Conservation (phyloP, 2,329 filamentous ascomycete species). For the Ophiosphaerella narmari region DNA sequence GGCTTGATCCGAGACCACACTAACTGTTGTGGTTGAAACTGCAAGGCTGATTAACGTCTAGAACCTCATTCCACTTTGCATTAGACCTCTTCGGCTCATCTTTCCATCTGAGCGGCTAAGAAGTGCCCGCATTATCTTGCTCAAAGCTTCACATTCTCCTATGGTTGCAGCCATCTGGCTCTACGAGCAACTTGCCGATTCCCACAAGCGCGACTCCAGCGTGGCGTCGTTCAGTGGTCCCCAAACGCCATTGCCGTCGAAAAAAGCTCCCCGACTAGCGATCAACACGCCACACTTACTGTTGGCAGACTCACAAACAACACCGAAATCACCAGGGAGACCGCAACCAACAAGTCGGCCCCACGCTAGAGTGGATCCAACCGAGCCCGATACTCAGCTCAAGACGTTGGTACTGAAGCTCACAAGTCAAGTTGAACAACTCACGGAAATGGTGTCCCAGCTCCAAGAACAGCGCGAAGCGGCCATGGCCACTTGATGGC, state of each 20-base stretch:
- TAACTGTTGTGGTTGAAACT: conserved; percentile 2
- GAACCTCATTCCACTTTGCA: conserved; percentile 75
- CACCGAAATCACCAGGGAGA: conserved; percentile 21
- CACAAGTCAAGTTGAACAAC: conserved; percentile 46
- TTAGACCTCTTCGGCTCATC: conserved; percentile 73
- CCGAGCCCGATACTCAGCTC: conserved; percentile 39
- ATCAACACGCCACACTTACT: conserved; percentile 40
- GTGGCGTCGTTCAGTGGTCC: conserved; percentile 39
- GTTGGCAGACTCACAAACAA: conserved; percentile 29
- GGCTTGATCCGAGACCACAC: conserved; percentile 3
- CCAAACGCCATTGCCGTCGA: conserved; percentile 31
- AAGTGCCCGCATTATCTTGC: conserved; percentile 60
- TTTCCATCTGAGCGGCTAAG: conserved; percentile 69
- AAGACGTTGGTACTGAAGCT: conserved; percentile 46
- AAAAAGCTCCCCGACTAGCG: conserved; percentile 33
- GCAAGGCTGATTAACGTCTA: conserved; percentile 44
- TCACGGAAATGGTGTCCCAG: conserved; percentile 46
- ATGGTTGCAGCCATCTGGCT: conserved; percentile 70
- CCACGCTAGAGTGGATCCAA: conserved; percentile 26
- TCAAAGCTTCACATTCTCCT: conserved; percentile 66
- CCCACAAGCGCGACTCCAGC: conserved; percentile 23
- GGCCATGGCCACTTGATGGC: conserved; percentile 39
- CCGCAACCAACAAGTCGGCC: conserved; percentile 22
- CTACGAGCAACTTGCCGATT: conserved; percentile 60
- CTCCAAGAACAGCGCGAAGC: conserved; percentile 42